Base-by-base conservation (phyloP, 1,284 basidiomycete species). In the Salmacisia buchloeana region DNA sequence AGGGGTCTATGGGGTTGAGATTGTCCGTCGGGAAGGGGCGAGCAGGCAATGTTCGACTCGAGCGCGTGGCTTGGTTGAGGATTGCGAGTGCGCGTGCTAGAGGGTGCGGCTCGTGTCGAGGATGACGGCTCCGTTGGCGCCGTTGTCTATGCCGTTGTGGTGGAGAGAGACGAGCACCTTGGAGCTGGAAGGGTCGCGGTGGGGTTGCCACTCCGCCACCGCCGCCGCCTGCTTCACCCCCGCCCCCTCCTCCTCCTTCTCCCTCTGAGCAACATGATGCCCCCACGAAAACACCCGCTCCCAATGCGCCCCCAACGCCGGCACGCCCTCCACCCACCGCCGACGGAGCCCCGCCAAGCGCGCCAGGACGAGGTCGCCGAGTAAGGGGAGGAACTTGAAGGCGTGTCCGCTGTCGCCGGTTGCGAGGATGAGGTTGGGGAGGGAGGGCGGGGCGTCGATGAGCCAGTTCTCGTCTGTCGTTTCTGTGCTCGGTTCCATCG, bases 401-500 rank as follows among this genome's bases (percentile, higher is more conserved):
- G 77, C 83, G 67, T 83, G 82, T 5, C 82, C 80, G 41, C 60
- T 80, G 46, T 82, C 83, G n/a, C 82, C 83, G 5, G 80, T 79
- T 0, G 81, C 82, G 12, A 83, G 67, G 60, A 83, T 70, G 2
- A 84, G 73, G 49, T 79, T 80, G 2, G 79, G 63, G 59, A 76
- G 80, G 57, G 78, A 74, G 0, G 81, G 80, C 59, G 81, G 80
- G 65, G 80, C 78, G 66, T 84, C 83, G 68, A 84, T 80, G 54
- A 84, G 70, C 81, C 82, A 83, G 65, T 81, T 80, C 39, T 79
- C 79, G 41, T 83, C 82, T 27, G 78, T 74, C 1, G 82, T 81
- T 39, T 83, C 81, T 0, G 75, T 74, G 75, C 81, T 92, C 90
- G 90, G 93, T 89, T 83, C 64, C 92, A 80, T 38, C 77, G 72